Evolutionary conservation across 805 yeast genomes (phyloP), one percentile per base, ranked within the genome.

Genomic region (Candida manassasensis): DNA sequence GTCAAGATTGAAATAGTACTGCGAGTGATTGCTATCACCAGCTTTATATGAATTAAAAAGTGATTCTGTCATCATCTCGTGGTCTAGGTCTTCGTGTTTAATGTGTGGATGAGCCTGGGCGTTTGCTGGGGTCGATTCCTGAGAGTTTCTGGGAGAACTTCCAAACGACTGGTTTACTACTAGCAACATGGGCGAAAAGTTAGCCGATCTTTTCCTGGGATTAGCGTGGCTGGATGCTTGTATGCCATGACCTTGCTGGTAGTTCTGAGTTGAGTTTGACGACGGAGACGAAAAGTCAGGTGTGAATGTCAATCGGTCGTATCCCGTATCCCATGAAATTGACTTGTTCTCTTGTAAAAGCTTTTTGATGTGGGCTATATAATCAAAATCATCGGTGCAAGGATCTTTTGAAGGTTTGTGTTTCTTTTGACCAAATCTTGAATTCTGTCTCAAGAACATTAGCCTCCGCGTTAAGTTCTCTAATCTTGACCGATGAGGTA

Each of bases 391-490:
- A 24, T 69, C 79, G 13, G 71, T 63, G 3, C 68, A 62, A 5
- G 74, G 72, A 40, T 72, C 80, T 17, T 53, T 45, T 4, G 32
- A 22, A 4, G 39, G 42, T 21, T 35, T 34, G 31, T 4, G 28
- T 35, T 9, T 29, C 18, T 19, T 27, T 5, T 22, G 21, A 10
- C n/a, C 15, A 14, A 34, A 32, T 8, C 26, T 24, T 5, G 13
- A n/a, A 17, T 39, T 39, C 36, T 44, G 39, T 34, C 54, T 55
- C 45, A 81, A 63, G 29, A 71, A 75, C 89, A 87, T 81, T 77
- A 87, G 72, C 40, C 96, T 64, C 96, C 96, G 87, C 7, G 94
- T 79, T 36, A 87, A 58, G 53, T 88, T 88, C 50, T 84, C 86
- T 79, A 88, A 82, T 34, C 96, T 65, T 18, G 77, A 72, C 37